Evolutionary conservation across 306 rosid genomes (phyloP).

Genomic region (Trifolium pratense): DNA sequence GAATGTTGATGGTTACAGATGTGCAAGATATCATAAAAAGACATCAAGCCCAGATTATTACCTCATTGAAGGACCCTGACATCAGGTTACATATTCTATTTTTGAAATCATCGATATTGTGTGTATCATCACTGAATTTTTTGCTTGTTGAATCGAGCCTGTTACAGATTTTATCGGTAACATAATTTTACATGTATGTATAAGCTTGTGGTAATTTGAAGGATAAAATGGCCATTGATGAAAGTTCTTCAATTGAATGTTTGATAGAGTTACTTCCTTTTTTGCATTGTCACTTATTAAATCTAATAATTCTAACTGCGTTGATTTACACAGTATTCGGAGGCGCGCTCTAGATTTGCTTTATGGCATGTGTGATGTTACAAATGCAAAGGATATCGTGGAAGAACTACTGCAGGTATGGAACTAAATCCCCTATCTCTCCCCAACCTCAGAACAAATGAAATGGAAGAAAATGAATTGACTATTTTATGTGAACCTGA

Average conservation of each 20-base stretch:
- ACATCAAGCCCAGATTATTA: slow-evolving; percentile 99
- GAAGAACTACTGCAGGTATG: slow-evolving; percentile 96
- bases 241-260: not conserved
- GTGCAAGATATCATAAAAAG: slow-evolving; percentile 98
- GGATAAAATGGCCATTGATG: slow-evolving; percentile 12
- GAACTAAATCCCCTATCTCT: slow-evolving; percentile 21
- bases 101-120: slow-evolving; percentile 32
- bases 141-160: too few relatives aligned
- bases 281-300: not conserved
- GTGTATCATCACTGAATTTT: slow-evolving; percentile 23
- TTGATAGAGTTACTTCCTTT: slow-evolving; percentile 8
- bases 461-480: slow-evolving; percentile 20
- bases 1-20: slow-evolving; percentile 98
- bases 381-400: slow-evolving; percentile 98
- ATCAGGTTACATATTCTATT: slow-evolving; percentile 71
- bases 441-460: not conserved
- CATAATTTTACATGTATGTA: too few relatives aligned
- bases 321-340: slow-evolving; percentile 73
- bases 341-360: slow-evolving; percentile 99
- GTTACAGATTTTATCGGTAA: too few relatives aligned
- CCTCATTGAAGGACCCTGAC: slow-evolving; percentile 98
- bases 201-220: too few relatives aligned
- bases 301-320: slow-evolving; percentile 40
- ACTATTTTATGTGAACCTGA: slow-evolving; percentile 40
- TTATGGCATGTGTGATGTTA: slow-evolving; percentile 98